Percentiles rank a stretch among this genome's conserved stretches.
These are phyloP conservation scores for Sordariomycetes sp. DNA, from an alignment of 2,329 filamentous ascomycete genomes.

Conservation along the genomic window DNA sequence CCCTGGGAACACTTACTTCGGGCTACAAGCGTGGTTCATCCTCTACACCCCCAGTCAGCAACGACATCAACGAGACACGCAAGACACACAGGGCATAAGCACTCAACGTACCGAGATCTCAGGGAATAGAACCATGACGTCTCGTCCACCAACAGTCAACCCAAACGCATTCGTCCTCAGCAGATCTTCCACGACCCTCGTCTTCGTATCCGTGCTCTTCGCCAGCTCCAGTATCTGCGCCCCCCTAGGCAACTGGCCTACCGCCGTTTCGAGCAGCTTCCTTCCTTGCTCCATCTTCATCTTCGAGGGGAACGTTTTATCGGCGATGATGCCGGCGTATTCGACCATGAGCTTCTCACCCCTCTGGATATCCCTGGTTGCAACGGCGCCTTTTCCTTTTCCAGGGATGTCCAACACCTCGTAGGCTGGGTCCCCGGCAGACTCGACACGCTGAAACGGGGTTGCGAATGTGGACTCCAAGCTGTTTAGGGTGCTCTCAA, in stretches of 20 bases:
- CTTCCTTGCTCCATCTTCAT: constrained; percentile 15
- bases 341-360: constrained; percentile 22
- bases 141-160: constrained; percentile 5
- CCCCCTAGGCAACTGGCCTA: constrained; percentile 14
- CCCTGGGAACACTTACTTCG: constrained; percentile 12
- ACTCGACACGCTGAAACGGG: constrained; percentile 1
- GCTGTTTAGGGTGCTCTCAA: constrained; percentile 14
- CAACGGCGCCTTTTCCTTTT: constrained; percentile 20
- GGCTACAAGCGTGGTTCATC: constrained; percentile 14
- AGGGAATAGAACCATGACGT: constrained; percentile 13
- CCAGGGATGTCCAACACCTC: constrained; percentile 14
- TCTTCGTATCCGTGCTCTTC: constrained; percentile 11
- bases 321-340: constrained; percentile 16
- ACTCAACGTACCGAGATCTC: constrained; percentile 13
- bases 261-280: constrained; percentile 14
- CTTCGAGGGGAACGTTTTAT: constrained; percentile 15
- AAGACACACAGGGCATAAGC: neutral
- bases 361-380: constrained; percentile 15
- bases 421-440: constrained; percentile 9
- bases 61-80: neutral
- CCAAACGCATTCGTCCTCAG: constrained; percentile 20
- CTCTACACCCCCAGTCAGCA: constrained; percentile 4
- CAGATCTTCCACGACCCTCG: constrained; percentile 17
- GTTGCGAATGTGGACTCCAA: constrained; percentile 8
- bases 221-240: constrained; percentile 14